Conservation (phyloP, 1,139 yeast genomes). For the Zygoascus hellenicus region DNA sequence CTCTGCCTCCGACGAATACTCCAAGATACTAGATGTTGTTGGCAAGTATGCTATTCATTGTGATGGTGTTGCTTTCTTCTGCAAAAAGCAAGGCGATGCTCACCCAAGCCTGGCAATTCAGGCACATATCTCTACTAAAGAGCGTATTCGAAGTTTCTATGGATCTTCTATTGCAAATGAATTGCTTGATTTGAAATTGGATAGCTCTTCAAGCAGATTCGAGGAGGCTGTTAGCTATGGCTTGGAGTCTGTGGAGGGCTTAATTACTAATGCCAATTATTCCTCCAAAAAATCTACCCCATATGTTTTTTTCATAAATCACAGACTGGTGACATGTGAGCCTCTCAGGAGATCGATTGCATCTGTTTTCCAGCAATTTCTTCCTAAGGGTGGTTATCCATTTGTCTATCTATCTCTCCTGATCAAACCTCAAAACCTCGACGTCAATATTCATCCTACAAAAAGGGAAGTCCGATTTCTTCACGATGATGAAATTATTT, state of each 20-base stretch:
- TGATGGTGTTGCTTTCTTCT: slow-evolving; percentile 61
- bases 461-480: slow-evolving; percentile 86
- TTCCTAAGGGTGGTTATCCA: slow-evolving; percentile 78
- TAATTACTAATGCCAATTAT: slow-evolving; percentile 67
- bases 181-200: slow-evolving; percentile 38
- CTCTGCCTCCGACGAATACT: slow-evolving; percentile 67
- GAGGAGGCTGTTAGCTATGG: slow-evolving; percentile 38
- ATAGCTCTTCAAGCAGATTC: slow-evolving; percentile 1
- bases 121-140: slow-evolving; percentile 35
- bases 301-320: slow-evolving; percentile 72
- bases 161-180: slow-evolving; percentile 69
- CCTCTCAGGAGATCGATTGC: slow-evolving; percentile 66
- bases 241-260: slow-evolving; percentile 44
- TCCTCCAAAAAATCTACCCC: slow-evolving; percentile 58
- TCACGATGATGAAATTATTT: slow-evolving; percentile 80
- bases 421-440: slow-evolving; percentile 65
- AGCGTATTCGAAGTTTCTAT: slow-evolving; percentile 66
- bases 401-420: slow-evolving; percentile 68
- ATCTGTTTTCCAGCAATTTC: slow-evolving; percentile 56
- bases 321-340: slow-evolving; percentile 76
- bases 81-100: slow-evolving; percentile 66
- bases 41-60: slow-evolving; percentile 81
- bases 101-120: slow-evolving; percentile 25
- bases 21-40: slow-evolving; percentile 72
- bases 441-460: slow-evolving; percentile 95